A percentile compares a stretch with the other conserved stretches of the same genome.
phyloP scores from a whole-genome alignment of 345 rosid genomes.

The Toxicodendron radicans region DNA sequence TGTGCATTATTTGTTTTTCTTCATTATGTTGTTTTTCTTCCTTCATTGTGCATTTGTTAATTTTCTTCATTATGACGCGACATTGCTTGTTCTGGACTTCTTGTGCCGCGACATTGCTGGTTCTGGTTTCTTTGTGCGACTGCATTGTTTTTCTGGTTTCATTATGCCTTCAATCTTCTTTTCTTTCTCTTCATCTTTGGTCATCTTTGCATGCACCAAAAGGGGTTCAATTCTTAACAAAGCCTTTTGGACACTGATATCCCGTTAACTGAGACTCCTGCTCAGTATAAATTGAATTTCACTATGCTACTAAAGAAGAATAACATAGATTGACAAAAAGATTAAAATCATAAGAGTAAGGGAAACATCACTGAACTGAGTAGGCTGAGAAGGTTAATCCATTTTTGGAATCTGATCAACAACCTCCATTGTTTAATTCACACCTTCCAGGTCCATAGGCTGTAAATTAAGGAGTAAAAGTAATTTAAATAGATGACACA shows the following conservation, averaged over 20 bases:
- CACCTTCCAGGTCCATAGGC: slow-evolving; percentile 84
- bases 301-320: neutral
- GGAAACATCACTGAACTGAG: slow-evolving; percentile 55
- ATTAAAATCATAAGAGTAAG: neutral
- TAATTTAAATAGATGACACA: neutral
- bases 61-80: too few species aligned
- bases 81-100: too few species aligned
- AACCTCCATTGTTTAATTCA: slow-evolving; percentile 64
- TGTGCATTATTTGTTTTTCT: too few species aligned
- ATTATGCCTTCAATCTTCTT: too few species aligned
- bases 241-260: slow-evolving; percentile 84
- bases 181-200: too few species aligned
- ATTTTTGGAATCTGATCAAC: slow-evolving; percentile 77
- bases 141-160: too few species aligned
- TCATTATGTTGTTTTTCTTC: too few species aligned
- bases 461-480: slow-evolving; percentile 28
- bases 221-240: too few species aligned
- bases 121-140: too few species aligned
- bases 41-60: too few species aligned
- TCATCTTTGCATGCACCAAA: too few species aligned
- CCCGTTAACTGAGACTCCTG: slow-evolving; percentile 65
- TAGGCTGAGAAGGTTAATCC: slow-evolving; percentile 75
- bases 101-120: too few species aligned
- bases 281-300: slow-evolving; percentile 9
- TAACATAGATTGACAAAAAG: neutral